Percentiles rank a stretch among this genome's conserved stretches.
These are phyloP conservation scores for Aspergillus chevalieri DNA, from an alignment of 2,329 filamentous ascomycete species.

Conservation along the genomic window DNA sequence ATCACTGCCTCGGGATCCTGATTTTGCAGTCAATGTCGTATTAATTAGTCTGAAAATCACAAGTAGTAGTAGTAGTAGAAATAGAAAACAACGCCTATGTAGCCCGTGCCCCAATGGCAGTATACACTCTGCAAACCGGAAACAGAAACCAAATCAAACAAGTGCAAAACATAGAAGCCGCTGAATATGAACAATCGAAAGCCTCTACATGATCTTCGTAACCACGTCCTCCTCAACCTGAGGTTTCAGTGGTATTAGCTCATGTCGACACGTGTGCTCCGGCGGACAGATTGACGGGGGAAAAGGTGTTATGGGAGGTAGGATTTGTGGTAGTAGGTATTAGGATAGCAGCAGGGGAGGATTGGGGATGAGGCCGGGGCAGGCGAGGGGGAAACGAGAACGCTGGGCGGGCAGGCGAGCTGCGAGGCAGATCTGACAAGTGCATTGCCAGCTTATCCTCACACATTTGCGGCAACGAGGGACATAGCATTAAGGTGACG, in stretches of 20 bases:
- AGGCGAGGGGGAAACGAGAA: too few relatives aligned
- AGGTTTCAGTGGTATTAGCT: conserved; percentile 36
- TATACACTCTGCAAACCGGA: conserved; percentile 10
- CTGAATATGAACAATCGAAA: conserved; percentile 19
- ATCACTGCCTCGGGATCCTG: conserved; percentile 27
- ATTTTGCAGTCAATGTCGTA: conserved; percentile 18
- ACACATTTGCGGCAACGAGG: neutral
- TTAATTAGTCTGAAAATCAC: conserved; percentile 24
- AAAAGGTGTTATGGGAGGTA: too few relatives aligned
- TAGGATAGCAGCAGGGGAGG: too few relatives aligned
- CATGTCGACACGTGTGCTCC: neutral
- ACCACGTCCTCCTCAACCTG: conserved; percentile 82
- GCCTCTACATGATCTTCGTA: conserved; percentile 74
- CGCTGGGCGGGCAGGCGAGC: neutral
- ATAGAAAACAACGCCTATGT: conserved; percentile 24
- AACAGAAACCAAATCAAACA: conserved; percentile 7
- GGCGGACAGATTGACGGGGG: neutral
- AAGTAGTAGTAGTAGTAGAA: neutral
- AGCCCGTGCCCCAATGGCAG: conserved; percentile 21
- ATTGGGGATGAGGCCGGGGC: too few relatives aligned
- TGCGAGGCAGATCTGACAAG: neutral
- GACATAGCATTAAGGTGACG: conserved; percentile 3
- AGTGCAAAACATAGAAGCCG: conserved; percentile 7
- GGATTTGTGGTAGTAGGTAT: too few relatives aligned
- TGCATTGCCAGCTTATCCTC: neutral